Evolutionary conservation across 2,329 filamentous ascomycete genomes (phyloP).

Genomic region (Parastagonospora nodorum): DNA sequence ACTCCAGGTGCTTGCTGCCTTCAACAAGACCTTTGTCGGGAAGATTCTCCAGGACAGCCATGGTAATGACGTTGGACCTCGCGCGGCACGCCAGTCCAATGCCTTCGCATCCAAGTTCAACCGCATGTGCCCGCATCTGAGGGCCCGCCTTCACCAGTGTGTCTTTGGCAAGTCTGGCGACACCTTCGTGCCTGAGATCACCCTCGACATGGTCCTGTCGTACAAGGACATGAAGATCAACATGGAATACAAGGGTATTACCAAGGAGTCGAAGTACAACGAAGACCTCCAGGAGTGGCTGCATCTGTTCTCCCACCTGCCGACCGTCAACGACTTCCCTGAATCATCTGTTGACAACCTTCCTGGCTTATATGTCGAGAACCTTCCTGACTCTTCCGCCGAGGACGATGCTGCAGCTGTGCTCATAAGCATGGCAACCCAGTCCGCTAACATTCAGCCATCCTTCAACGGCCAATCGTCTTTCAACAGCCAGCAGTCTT

Average conservation of each 20-base stretch:
- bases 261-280: constrained; percentile 1
- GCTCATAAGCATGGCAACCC: constrained; percentile 3
- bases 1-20: constrained; percentile 8
- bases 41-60: constrained; percentile 2
- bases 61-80: constrained; percentile 2
- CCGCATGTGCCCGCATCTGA: constrained; percentile 11
- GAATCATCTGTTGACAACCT: neutral
- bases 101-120: constrained; percentile 22
- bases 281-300: constrained; percentile 10
- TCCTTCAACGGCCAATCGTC: no score
- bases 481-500: neutral
- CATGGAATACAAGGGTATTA: constrained; percentile 4
- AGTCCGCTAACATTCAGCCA: neutral
- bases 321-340: neutral
- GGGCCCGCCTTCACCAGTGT: constrained; percentile 1
- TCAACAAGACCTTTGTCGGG: constrained; percentile 22
- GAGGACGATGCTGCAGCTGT: constrained; percentile 7
- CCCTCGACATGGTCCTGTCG: constrained; percentile 9
- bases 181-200: constrained; percentile 12
- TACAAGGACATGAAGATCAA: constrained; percentile 10
- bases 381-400: neutral
- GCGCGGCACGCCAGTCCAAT: constrained; percentile 6
- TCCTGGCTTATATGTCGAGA: neutral
- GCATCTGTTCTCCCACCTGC: constrained; percentile 4
- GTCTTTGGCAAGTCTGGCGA: constrained; percentile 12